phyloP scores from a whole-genome alignment of 108 stramenopile genomes.

The Epithemia pelagica region DNA sequence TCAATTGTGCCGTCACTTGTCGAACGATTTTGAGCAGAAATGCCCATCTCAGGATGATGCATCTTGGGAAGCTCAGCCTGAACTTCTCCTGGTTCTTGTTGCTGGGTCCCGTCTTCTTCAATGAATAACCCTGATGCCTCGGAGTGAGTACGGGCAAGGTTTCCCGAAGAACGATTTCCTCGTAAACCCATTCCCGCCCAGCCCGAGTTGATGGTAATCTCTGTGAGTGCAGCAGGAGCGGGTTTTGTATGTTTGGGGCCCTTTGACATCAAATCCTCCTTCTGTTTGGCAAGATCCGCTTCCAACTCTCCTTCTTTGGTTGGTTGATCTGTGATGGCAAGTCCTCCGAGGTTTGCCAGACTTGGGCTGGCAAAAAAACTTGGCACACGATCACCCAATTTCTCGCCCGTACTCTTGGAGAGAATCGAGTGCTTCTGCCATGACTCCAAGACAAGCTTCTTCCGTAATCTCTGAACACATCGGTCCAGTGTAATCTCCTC shows the following conservation, averaged over 20 bases:
- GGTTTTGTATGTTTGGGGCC: conserved; percentile 1
- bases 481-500: conserved; percentile 80
- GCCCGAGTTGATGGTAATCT: conserved; percentile 45
- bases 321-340: conserved; percentile 53
- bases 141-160: conserved; percentile 47
- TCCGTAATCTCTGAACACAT: conserved; percentile 79
- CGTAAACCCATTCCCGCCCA: conserved; percentile 80
- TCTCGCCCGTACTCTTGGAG: conserved; percentile 11
- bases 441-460: conserved; percentile 55
- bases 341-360: conserved; percentile 72
- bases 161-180: conserved; percentile 66
- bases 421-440: conserved; percentile 45
- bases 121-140: conserved; percentile 71
- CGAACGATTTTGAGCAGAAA: conserved; percentile 1
- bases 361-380: conserved; percentile 80
- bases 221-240: not conserved
- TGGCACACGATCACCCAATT: conserved; percentile 47
- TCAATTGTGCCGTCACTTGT: conserved; percentile 9
- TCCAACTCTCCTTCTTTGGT: conserved; percentile 12
- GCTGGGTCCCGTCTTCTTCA: conserved; percentile 31
- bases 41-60: not conserved
- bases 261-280: not conserved
- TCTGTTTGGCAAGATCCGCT: not conserved
- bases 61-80: conserved; percentile 7
- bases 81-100: conserved; percentile 26